phyloP scores from a whole-genome alignment of 2,329 filamentous ascomycete genomes.

The Ceratocystis huliohia region DNA sequence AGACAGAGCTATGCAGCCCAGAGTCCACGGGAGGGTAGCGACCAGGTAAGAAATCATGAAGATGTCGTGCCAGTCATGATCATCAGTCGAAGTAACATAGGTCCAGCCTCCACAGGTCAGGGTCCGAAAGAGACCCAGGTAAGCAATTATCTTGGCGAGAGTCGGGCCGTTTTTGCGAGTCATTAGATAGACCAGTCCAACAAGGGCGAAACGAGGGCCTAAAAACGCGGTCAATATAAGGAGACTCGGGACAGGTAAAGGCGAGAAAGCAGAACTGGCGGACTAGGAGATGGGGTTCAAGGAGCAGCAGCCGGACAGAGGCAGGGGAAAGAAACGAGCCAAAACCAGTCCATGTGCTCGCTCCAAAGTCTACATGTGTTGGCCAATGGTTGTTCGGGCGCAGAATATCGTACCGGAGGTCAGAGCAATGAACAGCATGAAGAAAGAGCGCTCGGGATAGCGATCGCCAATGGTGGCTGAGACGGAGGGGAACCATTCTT shows the following conservation, averaged over 20 bases:
- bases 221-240: not conserved
- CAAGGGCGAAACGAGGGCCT: slow-evolving; percentile 83
- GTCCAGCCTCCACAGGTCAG: slow-evolving; percentile 96
- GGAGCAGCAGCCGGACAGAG: not conserved
- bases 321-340: not conserved
- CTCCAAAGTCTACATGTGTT: not conserved
- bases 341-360: not conserved
- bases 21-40: slow-evolving; percentile 86
- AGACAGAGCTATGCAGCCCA: slow-evolving; percentile 78
- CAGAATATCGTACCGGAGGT: slow-evolving; percentile 55
- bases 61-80: slow-evolving; percentile 97
- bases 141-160: slow-evolving; percentile 69
- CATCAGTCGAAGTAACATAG: slow-evolving; percentile 94
- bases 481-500: slow-evolving; percentile 95
- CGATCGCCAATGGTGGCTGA: slow-evolving; percentile 95
- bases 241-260: not conserved
- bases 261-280: not conserved
- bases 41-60: slow-evolving; percentile 99
- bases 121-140: slow-evolving; percentile 73
- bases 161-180: slow-evolving; percentile 61
- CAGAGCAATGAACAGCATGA: slow-evolving; percentile 93
- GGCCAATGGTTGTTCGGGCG: not conserved
- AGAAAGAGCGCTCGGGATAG: slow-evolving; percentile 91
- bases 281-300: not conserved
- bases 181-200: slow-evolving; percentile 83